Evolutionary conservation across 805 yeast genomes (phyloP), one percentile per base, ranked within the genome.

Genomic region (Cyberlindnera mrakii): DNA sequence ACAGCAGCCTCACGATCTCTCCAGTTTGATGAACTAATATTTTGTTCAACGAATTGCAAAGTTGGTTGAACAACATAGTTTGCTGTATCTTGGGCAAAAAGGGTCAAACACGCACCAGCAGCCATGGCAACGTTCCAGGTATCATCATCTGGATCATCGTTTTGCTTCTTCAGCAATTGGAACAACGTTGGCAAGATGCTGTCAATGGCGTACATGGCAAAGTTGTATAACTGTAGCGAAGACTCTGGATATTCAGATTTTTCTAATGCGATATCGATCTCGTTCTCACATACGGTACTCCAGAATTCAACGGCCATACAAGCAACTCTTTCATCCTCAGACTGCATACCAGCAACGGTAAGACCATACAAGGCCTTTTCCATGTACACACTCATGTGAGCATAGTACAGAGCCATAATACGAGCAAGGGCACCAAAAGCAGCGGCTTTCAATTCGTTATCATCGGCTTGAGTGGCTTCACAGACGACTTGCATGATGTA

Each of bases 271-370:
- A 86, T 80, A 50, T 87, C 96, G 49, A 85, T 73, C 65, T 93
- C 99, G 60, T 85, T 96, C 68, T 93, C 99, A 70, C 98, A 90
- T n/a, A 93, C 93, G n/a, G 99, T 88, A 46, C 91, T 81, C 99
- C 99, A 93, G 63, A 93, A 91, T 68, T 93, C 99, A 45, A 93
- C 93, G 27, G 99, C 97, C 97, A 91, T 90, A 60, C 97, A 88
- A 1, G 96, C 84, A 27, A 93, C 98, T 55, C 78, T 78, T 56
- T 85, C 95, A 66, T 87, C 84, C 6, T 57, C 52, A 44, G 88
- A 82, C 64, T 82, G 82, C 96, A 93, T 93, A 35, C 98, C 97
- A 17, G 81, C 67, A 35, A 91, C 89, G 5, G 98, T 90, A 46
- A 93, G 73, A 15, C 88, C 87, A 55, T 85, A 93, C 41, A 93